Evolutionary conservation across 805 yeast genomes (phyloP).

Genomic region (Torulaspora franciscae): DNA sequence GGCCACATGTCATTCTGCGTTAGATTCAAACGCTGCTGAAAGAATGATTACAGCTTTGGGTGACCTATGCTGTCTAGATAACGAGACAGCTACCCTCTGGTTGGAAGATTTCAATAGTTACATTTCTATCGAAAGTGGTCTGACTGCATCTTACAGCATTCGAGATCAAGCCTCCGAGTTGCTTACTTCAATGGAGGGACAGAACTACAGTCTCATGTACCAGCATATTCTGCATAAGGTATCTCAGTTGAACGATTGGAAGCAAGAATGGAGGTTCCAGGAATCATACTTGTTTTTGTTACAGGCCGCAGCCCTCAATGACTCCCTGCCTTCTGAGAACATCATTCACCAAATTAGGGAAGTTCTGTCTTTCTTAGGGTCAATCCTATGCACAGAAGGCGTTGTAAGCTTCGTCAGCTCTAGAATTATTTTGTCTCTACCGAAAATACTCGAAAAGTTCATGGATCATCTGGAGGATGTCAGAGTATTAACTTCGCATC

Average conservation of each 20-base stretch:
- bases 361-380: constrained; percentile 10
- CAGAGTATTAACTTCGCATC: constrained; percentile 31
- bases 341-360: constrained; percentile 6
- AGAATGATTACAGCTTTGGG: constrained; percentile 32
- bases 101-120: constrained; percentile 59
- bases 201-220: constrained; percentile 7
- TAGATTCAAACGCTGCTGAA: constrained; percentile 11
- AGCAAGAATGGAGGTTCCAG: constrained; percentile 10
- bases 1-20: constrained; percentile 10
- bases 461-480: constrained; percentile 34
- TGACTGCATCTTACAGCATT: constrained; percentile 48
- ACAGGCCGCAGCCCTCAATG: constrained; percentile 22
- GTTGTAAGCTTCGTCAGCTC: constrained; percentile 41
- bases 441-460: constrained; percentile 54
- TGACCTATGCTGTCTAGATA: constrained; percentile 41
- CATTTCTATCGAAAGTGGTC: constrained; percentile 70
- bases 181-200: constrained; percentile 44
- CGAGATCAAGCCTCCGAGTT: constrained; percentile 61
- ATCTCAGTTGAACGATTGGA: constrained; percentile 3
- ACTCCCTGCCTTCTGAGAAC: constrained; percentile 13
- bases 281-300: constrained; percentile 28
- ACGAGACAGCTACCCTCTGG: constrained; percentile 45
- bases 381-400: constrained; percentile 15
- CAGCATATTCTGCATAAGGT: constrained; percentile 7
- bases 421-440: constrained; percentile 49